These are phyloP conservation scores for Rubia peregrina DNA, from an alignment of 305 asterid species.

Conservation along the genomic window DNA sequence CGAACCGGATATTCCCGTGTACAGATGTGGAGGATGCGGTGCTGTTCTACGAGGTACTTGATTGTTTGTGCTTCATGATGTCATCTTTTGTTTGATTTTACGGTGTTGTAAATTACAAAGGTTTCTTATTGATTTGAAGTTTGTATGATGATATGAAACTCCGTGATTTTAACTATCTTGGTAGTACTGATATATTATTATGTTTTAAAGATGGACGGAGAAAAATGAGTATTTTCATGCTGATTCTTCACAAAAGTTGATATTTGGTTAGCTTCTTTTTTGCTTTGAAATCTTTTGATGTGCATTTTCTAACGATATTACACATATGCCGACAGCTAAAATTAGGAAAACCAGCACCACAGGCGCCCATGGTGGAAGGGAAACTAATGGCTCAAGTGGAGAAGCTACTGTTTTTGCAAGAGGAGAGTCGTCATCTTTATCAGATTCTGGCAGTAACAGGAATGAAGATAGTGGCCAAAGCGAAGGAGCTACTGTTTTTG, in stretches of 20 bases:
- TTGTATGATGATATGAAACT: background rate
- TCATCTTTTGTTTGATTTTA: background rate
- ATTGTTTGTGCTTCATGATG: background rate
- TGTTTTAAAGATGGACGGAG: background rate
- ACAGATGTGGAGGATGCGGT: slow-evolving; percentile 84
- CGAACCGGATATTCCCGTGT: slow-evolving; percentile 55
- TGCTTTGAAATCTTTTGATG: background rate
- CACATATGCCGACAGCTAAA: slow-evolving; percentile 46
- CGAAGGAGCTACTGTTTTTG: slow-evolving; percentile 17
- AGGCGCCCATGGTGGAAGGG: slow-evolving; percentile 21
- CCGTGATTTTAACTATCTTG: background rate
- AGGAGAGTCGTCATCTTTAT: slow-evolving; percentile 9
- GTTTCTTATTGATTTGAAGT: background rate
- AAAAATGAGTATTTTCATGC: background rate
- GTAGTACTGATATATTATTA: background rate
- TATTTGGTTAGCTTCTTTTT: background rate
- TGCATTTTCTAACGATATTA: slow-evolving; percentile 13
- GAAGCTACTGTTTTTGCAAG: slow-evolving; percentile 18
- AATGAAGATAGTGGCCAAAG: slow-evolving; percentile 11
- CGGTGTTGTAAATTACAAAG: background rate
- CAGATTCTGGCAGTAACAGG: slow-evolving; percentile 8
- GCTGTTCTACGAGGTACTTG: slow-evolving; percentile 58
- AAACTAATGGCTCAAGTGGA: slow-evolving; percentile 24
- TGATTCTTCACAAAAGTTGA: background rate
- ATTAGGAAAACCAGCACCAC: slow-evolving; percentile 25